These are phyloP conservation scores for Escovopsis weberi DNA, from an alignment of 2,329 filamentous ascomycete genomes.

Conservation along the genomic window DNA sequence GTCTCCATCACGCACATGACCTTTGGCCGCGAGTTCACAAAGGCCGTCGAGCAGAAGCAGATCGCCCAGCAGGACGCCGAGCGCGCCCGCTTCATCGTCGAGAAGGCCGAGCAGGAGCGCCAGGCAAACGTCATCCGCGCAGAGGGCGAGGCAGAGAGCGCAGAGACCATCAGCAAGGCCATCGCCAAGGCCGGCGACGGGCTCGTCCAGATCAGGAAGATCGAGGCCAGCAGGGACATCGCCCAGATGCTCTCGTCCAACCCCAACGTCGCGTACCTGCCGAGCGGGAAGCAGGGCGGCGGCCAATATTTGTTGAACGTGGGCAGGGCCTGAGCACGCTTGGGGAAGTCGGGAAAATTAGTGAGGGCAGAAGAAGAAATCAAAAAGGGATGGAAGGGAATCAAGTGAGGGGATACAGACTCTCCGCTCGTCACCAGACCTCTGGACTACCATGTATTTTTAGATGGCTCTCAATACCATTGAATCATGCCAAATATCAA, in stretches of 20 bases:
- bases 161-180: constrained; percentile 87
- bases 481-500: constrained; percentile 2
- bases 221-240: constrained; percentile 93
- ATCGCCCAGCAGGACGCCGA: constrained; percentile 99
- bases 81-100: constrained; percentile 92
- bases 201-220: constrained; percentile 87
- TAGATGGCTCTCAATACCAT: constrained; percentile 13
- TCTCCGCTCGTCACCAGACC: constrained; percentile 21
- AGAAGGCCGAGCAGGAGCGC: constrained; percentile 95
- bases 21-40: constrained; percentile 97
- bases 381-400: constrained; percentile 6
- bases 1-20: constrained; percentile 99
- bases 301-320: constrained; percentile 40
- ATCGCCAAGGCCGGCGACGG: constrained; percentile 90
- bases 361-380: background rate
- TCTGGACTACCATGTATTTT: constrained; percentile 20
- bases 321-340: constrained; percentile 21
- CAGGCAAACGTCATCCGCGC: constrained; percentile 97
- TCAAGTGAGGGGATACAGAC: constrained; percentile 4
- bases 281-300: constrained; percentile 49
- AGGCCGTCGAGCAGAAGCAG: constrained; percentile 99
- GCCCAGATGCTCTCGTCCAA: constrained; percentile 78
- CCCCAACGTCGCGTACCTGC: constrained; percentile 91
- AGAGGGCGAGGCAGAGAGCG: constrained; percentile 93
- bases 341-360: background rate